Conservation (phyloP, 208 protist genomes). For the Porcisia hertigi region DNA sequence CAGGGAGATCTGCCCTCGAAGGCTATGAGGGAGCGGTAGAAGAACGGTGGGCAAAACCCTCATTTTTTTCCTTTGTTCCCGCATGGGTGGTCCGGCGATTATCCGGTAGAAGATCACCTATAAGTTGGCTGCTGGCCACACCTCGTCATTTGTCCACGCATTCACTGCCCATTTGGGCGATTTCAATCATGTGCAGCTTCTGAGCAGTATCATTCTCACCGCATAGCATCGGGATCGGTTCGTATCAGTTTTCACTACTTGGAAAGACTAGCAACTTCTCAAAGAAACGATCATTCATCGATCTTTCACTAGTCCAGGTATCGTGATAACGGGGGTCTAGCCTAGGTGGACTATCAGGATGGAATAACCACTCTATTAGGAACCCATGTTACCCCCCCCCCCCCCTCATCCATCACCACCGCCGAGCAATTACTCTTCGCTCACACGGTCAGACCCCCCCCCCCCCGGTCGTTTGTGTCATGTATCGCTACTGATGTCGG, state of each 20-base stretch:
- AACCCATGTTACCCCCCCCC: not conserved
- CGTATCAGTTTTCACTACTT: not conserved
- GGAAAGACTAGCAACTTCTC: not conserved
- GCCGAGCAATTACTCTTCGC: not conserved
- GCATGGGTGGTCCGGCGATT: too few species aligned
- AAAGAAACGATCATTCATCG: not conserved
- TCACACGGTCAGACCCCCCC: not conserved
- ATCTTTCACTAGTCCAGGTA: too few species aligned
- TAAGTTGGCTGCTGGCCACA: not conserved
- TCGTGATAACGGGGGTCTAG: not conserved
- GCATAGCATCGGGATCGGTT: not conserved
- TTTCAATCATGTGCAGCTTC: not conserved
- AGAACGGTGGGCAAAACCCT: not conserved
- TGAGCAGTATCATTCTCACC: not conserved
- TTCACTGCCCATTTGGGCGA: not conserved
- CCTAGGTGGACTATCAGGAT: not conserved
- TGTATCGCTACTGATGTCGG: not conserved
- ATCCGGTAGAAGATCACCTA: not conserved
- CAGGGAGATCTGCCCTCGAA: not conserved
- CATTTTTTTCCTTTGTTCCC: not conserved
- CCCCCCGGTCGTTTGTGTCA: not conserved
- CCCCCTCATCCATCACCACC: not conserved
- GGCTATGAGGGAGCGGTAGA: not conserved
- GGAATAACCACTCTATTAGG: not conserved
- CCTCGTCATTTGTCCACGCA: not conserved